A percentile compares a stretch with the other conserved stretches of the same genome.
Evolutionary conservation across 257 asterid genomes (phyloP).

Genomic region (Primulina huaijiensis): DNA sequence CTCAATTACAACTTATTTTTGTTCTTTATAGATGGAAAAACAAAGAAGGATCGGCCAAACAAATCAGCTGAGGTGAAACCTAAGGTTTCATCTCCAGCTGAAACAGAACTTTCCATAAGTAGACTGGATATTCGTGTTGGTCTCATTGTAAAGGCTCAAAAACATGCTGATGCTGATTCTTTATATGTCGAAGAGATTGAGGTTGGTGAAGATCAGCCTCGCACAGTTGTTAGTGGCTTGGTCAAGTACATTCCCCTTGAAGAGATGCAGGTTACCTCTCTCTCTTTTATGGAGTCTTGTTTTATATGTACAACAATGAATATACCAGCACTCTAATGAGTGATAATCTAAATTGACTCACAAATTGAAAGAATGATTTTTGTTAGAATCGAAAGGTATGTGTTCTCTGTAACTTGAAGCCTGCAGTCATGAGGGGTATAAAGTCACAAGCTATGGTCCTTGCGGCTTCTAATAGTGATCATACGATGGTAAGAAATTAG

Average conservation of each 20-base stretch:
- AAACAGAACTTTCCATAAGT: constrained; percentile 58
- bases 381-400: constrained; percentile 90
- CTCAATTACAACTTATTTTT: constrained; percentile 19
- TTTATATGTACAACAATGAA: background rate
- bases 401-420: constrained; percentile 95
- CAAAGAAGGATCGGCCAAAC: constrained; percentile 57
- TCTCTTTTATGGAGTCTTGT: constrained; percentile 5
- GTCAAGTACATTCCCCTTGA: constrained; percentile 88
- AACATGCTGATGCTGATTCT: constrained; percentile 94
- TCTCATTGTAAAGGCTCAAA: constrained; percentile 71
- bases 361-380: constrained; percentile 9
- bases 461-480: constrained; percentile 78
- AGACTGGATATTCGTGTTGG: constrained; percentile 94
- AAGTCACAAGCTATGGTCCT: constrained; percentile 98
- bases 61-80: constrained; percentile 63
- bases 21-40: constrained; percentile 44
- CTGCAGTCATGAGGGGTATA: constrained; percentile 87
- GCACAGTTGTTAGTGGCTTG: constrained; percentile 96
- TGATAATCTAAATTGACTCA: background rate
- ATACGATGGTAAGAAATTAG: constrained; percentile 53
- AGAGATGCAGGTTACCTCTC: constrained; percentile 75
- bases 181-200: constrained; percentile 97
- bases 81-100: constrained; percentile 49
- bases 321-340: background rate
- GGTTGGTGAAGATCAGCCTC: constrained; percentile 85